phyloP scores from a whole-genome alignment of 108 stramenopile genomes.

The Skeletonema potamos region DNA sequence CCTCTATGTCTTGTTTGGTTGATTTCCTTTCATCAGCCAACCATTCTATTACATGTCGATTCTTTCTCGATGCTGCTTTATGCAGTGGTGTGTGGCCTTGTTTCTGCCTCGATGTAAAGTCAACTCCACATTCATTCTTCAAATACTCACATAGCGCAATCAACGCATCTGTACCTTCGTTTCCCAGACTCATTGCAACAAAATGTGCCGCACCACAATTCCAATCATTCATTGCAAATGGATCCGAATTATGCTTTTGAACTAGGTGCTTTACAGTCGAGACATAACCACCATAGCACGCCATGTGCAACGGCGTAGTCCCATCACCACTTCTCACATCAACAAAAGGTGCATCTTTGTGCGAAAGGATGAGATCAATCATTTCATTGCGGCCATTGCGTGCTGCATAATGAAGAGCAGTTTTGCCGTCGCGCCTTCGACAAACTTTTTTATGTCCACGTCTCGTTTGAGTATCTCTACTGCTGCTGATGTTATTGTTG shows the following conservation, averaged over 20 bases:
- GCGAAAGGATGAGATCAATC: conserved; percentile 45
- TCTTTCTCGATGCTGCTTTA: conserved; percentile 76
- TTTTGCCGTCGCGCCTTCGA: conserved; percentile 86
- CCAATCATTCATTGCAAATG: conserved; percentile 63
- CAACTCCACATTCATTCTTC: conserved; percentile 33
- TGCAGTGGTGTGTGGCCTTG: conserved; percentile 83
- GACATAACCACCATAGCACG: conserved; percentile 78
- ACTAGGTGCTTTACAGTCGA: conserved; percentile 57
- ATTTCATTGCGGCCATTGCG: conserved; percentile 74
- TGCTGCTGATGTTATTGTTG: neutral
- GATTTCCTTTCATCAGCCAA: conserved; percentile 40
- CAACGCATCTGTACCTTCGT: conserved; percentile 33
- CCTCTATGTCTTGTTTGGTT: conserved; percentile 28
- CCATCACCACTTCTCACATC: conserved; percentile 72
- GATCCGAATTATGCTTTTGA: conserved; percentile 33
- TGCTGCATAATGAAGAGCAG: conserved; percentile 82
- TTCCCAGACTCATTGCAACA: conserved; percentile 68
- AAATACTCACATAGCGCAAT: conserved; percentile 56
- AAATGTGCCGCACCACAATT: conserved; percentile 71
- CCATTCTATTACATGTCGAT: conserved; percentile 70
- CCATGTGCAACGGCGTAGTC: conserved; percentile 83
- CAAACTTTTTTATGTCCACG: conserved; percentile 18
- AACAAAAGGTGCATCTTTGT: conserved; percentile 17
- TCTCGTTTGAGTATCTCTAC: neutral
- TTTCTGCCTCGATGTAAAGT: conserved; percentile 54